These are phyloP conservation scores for Fusarium luffae DNA, from an alignment of 2,329 filamentous ascomycete species.

Conservation along the genomic window DNA sequence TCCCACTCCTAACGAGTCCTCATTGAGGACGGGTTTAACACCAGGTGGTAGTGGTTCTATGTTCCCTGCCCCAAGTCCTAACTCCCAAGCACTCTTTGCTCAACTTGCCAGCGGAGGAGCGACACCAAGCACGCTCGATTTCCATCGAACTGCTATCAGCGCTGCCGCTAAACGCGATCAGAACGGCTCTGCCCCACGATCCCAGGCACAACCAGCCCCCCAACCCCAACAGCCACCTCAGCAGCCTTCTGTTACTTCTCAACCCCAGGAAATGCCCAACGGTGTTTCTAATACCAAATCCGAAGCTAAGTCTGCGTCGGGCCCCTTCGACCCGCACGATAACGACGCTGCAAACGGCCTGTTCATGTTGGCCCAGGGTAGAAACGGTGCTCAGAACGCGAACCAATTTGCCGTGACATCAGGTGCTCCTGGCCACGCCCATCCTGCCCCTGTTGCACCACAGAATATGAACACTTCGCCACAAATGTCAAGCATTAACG, in stretches of 20 bases:
- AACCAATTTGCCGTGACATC: slow-evolving; percentile 60
- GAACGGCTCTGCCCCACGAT: slow-evolving; percentile 49
- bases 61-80: slow-evolving; percentile 93
- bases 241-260: slow-evolving; percentile 56
- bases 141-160: slow-evolving; percentile 90
- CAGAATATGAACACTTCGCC: slow-evolving; percentile 59
- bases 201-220: slow-evolving; percentile 52
- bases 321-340: slow-evolving; percentile 87
- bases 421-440: slow-evolving; percentile 62
- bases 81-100: slow-evolving; percentile 83
- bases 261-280: slow-evolving; percentile 65
- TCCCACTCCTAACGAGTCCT: slow-evolving; percentile 96
- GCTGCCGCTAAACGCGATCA: slow-evolving; percentile 74
- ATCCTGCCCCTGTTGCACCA: slow-evolving; percentile 54
- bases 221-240: slow-evolving; percentile 27
- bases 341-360: slow-evolving; percentile 96
- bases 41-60: slow-evolving; percentile 96
- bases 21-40: slow-evolving; percentile 88
- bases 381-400: slow-evolving; percentile 64
- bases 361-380: slow-evolving; percentile 84
- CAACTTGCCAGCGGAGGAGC: slow-evolving; percentile 82
- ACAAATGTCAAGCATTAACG: slow-evolving; percentile 62
- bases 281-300: slow-evolving; percentile 55
- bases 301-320: slow-evolving; percentile 64
- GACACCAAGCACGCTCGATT: slow-evolving; percentile 91